phyloP scores from a whole-genome alignment of 2,329 filamentous ascomycete species.

The Juglanconis sp. region DNA sequence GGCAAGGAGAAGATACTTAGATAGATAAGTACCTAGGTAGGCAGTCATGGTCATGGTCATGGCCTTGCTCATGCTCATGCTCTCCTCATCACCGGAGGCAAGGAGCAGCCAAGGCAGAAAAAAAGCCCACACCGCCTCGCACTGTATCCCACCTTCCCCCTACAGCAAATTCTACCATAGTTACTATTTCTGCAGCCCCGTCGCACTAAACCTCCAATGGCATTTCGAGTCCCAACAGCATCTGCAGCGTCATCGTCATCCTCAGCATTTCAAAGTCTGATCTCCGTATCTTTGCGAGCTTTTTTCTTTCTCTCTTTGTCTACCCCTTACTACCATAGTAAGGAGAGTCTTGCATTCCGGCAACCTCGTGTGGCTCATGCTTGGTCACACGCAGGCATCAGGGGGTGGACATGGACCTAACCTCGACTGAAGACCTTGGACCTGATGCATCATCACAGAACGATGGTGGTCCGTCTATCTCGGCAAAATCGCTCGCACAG shows the following conservation, averaged over 20 bases:
- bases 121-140: neutral
- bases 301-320: neutral
- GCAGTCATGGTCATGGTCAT: too few species aligned
- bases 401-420: too few species aligned
- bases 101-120: neutral
- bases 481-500: too few species aligned
- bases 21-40: too few species aligned
- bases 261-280: neutral
- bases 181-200: neutral
- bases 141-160: neutral
- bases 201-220: neutral
- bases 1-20: neutral
- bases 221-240: too few species aligned
- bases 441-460: too few species aligned
- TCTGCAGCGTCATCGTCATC: neutral
- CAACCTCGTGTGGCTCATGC: too few species aligned
- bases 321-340: neutral
- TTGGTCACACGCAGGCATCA: too few species aligned
- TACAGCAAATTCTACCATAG: neutral
- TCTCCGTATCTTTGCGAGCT: neutral
- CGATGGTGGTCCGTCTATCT: too few species aligned
- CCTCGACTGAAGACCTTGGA: too few species aligned
- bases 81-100: neutral
- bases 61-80: too few species aligned
- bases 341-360: too few species aligned